These are phyloP conservation scores for Aspergillus coremiiformis DNA, from an alignment of 495 filamentous ascomycete genomes.

Conservation along the genomic window DNA sequence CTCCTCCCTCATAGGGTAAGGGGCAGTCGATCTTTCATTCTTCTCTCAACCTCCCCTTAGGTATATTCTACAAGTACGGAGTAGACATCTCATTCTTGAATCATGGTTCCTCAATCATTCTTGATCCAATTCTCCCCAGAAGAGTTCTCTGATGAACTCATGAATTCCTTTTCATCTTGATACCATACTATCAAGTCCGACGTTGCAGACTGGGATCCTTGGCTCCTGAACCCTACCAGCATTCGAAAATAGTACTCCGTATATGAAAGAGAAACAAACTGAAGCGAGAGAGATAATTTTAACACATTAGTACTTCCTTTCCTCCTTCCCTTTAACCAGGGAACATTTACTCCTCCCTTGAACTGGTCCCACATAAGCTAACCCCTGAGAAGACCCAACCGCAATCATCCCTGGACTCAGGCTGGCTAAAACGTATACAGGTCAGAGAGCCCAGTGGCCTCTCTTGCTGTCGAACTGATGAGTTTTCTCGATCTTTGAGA, in stretches of 20 bases:
- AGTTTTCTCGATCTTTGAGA: background rate
- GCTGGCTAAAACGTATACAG: background rate
- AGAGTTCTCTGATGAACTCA: background rate
- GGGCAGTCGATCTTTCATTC: constrained; percentile 15
- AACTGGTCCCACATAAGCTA: background rate
- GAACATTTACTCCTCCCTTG: background rate
- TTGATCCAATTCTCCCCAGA: background rate
- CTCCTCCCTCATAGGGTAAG: background rate
- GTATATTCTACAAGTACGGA: too few relatives aligned
- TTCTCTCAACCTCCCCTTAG: background rate
- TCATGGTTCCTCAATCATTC: background rate
- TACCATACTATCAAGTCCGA: too few relatives aligned
- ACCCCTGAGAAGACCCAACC: background rate
- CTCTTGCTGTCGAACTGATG: background rate
- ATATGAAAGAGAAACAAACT: background rate
- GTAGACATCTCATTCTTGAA: background rate
- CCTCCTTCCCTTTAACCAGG: background rate
- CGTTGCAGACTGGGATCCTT: background rate
- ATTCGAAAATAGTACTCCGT: background rate
- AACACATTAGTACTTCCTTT: background rate
- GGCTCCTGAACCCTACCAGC: background rate
- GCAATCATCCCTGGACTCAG: background rate
- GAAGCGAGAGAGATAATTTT: background rate
- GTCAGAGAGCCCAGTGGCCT: background rate
- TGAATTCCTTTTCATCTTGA: too few relatives aligned